Conservation (phyloP, 2,329 filamentous ascomycete genomes). For the Neopestalotiopsis sp. region DNA sequence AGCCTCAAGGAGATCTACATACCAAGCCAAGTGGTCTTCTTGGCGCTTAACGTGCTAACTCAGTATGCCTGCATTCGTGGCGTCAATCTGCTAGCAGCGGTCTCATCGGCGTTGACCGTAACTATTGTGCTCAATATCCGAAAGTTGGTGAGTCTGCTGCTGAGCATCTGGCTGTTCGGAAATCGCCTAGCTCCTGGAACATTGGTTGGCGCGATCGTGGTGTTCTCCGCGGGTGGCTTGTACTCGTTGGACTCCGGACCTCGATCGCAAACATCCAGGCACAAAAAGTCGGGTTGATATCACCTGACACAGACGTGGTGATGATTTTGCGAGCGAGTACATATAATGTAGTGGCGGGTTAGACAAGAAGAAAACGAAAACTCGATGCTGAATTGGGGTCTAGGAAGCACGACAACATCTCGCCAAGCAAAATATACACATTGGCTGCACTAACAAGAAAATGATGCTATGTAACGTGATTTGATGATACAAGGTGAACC, state of each 20-base stretch:
- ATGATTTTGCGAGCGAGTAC: background rate
- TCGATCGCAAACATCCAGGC: constrained; percentile 36
- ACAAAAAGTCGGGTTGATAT: constrained; percentile 21
- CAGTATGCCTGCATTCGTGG: constrained; percentile 96
- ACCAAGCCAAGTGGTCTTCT: constrained; percentile 74
- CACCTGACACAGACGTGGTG: background rate
- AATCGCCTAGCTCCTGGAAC: constrained; percentile 81
- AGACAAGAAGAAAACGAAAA: background rate
- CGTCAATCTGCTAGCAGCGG: constrained; percentile 90
- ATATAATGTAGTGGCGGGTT: background rate
- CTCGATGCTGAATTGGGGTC: background rate
- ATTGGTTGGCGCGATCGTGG: constrained; percentile 78
- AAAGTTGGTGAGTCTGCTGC: constrained; percentile 86
- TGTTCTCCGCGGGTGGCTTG: constrained; percentile 88
- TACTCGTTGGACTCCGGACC: constrained; percentile 77
- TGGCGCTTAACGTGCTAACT: constrained; percentile 80
- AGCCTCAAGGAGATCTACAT: constrained; percentile 47
- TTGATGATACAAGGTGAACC: no score
- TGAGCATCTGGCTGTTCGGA: constrained; percentile 95
- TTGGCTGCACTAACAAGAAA: background rate
- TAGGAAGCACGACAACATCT: background rate
- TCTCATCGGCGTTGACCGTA: constrained; percentile 89
- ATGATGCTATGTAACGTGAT: no score
- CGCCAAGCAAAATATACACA: background rate
- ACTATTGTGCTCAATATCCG: constrained; percentile 96